A percentile compares a stretch with the other conserved stretches of the same genome.
These are phyloP conservation scores for Corchorus capsularis DNA, from an alignment of 345 rosid species.

Conservation along the genomic window DNA sequence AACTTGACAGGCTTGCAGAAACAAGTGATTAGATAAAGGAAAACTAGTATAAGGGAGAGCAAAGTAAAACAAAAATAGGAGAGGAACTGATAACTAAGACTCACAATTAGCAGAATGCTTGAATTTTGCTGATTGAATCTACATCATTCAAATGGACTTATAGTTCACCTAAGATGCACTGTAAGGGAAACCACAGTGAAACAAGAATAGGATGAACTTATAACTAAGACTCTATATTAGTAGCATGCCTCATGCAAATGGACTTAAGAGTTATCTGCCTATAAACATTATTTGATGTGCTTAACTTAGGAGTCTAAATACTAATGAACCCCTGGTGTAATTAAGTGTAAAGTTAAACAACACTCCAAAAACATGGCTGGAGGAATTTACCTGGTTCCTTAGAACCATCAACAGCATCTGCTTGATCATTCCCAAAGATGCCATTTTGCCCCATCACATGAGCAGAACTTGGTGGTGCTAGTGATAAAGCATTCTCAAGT, in stretches of 20 bases:
- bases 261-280: too few relatives aligned
- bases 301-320: slow-evolving; percentile 1
- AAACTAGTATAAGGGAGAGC: not conserved
- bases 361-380: not conserved
- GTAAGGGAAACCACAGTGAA: too few relatives aligned
- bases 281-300: not conserved
- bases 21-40: not conserved
- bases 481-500: slow-evolving; percentile 84
- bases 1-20: not conserved
- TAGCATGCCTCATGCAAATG: too few relatives aligned
- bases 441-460: slow-evolving; percentile 83
- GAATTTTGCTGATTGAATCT: not conserved
- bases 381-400: slow-evolving; percentile 43
- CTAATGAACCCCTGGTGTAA: not conserved
- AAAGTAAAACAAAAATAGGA: not conserved
- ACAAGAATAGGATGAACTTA: too few relatives aligned
- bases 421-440: slow-evolving; percentile 64
- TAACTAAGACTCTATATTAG: too few relatives aligned
- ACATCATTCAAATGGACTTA: not conserved
- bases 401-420: slow-evolving; percentile 50
- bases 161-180: not conserved
- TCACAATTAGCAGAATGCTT: not conserved
- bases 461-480: slow-evolving; percentile 88
- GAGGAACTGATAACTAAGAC: slow-evolving; percentile 1
- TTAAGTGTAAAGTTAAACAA: too few relatives aligned